Percentiles rank a stretch among this genome's conserved stretches.
These are phyloP conservation scores for Metarhizium sp. DNA, from an alignment of 2,329 filamentous ascomycete species.

Conservation along the genomic window DNA sequence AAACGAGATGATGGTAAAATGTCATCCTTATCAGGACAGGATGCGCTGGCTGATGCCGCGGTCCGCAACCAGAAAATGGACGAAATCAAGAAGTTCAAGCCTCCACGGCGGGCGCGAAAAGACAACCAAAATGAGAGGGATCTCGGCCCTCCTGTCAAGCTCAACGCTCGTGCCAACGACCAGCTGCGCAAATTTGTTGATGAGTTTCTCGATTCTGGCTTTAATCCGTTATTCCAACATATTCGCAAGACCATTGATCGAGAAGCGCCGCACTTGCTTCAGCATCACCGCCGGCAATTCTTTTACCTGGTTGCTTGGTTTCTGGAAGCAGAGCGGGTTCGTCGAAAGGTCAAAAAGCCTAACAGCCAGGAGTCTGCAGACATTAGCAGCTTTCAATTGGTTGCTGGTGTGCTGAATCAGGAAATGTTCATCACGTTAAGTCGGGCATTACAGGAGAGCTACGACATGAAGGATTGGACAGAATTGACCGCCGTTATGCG, in stretches of 20 bases:
- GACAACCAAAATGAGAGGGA: constrained; percentile 60
- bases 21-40: constrained; percentile 80
- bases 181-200: constrained; percentile 76
- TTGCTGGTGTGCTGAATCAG: constrained; percentile 85
- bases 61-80: constrained; percentile 82
- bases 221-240: constrained; percentile 83
- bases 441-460: constrained; percentile 66
- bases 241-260: constrained; percentile 84
- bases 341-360: constrained; percentile 52
- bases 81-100: constrained; percentile 80
- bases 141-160: constrained; percentile 61
- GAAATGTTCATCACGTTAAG: constrained; percentile 90
- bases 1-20: constrained; percentile 78
- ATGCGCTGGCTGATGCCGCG: constrained; percentile 65
- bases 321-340: constrained; percentile 69
- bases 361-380: constrained; percentile 36
- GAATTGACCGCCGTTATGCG: constrained; percentile 83
- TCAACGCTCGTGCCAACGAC: constrained; percentile 65
- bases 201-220: constrained; percentile 89
- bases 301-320: constrained; percentile 95
- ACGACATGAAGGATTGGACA: constrained; percentile 79
- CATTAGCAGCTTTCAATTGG: constrained; percentile 70
- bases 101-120: constrained; percentile 55
- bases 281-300: constrained; percentile 73
- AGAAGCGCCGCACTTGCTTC: constrained; percentile 71